Percentiles rank a stretch among this genome's conserved stretches.
These are phyloP conservation scores for Dryas octopetala DNA, from an alignment of 306 rosid genomes.

Conservation along the genomic window DNA sequence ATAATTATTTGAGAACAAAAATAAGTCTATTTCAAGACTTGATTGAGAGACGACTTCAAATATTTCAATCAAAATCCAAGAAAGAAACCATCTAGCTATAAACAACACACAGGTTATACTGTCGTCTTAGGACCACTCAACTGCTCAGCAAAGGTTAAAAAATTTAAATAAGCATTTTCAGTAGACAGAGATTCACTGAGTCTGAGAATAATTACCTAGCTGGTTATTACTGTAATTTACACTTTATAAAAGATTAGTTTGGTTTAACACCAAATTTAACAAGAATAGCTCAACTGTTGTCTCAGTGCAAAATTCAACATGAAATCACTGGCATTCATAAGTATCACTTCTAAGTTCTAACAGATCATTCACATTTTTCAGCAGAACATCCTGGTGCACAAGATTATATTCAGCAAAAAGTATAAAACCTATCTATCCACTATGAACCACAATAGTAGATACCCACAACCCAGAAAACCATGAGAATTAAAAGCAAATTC, in stretches of 20 bases:
- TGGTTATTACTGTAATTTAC: neutral
- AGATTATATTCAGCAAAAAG: neutral
- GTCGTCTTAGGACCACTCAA: neutral
- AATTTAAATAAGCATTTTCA: neutral
- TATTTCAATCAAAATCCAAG: neutral
- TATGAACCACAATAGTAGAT: neutral
- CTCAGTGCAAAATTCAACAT: neutral
- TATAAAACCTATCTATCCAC: neutral
- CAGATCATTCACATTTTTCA: neutral
- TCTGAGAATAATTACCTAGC: neutral
- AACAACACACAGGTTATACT: neutral
- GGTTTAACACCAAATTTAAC: neutral
- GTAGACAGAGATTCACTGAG: neutral
- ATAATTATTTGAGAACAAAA: constrained; percentile 1
- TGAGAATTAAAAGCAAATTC: neutral
- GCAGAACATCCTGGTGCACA: neutral
- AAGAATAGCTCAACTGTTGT: neutral
- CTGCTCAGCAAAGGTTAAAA: neutral
- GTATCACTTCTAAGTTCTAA: neutral
- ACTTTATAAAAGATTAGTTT: neutral
- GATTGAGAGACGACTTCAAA: constrained; percentile 12
- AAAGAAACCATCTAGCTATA: neutral
- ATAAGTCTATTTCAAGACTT: neutral
- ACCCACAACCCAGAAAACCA: neutral
- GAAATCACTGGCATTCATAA: constrained; percentile 5